Evolutionary conservation across 805 yeast species (phyloP).

Genomic region (Tetrapisispora fleetii): DNA sequence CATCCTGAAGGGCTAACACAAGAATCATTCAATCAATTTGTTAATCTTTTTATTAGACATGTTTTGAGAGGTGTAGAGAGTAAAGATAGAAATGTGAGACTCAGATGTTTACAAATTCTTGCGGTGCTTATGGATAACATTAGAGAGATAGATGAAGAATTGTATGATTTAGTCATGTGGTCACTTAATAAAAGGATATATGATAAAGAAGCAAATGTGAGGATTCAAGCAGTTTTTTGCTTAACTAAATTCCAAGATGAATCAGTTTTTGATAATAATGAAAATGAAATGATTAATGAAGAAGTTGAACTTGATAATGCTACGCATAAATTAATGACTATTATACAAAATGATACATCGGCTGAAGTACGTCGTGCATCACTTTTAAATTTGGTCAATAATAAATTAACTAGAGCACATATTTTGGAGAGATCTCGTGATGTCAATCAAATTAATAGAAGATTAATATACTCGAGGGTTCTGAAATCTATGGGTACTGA

Average conservation of each 20-base stretch:
- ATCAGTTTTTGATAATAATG: constrained; percentile 21
- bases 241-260: constrained; percentile 67
- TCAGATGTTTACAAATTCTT: constrained; percentile 64
- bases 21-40: constrained; percentile 41
- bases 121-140: constrained; percentile 62
- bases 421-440: constrained; percentile 80
- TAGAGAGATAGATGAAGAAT: constrained; percentile 64
- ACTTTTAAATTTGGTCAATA: constrained; percentile 55
- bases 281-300: constrained; percentile 27
- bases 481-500: constrained; percentile 60
- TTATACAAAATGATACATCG: constrained; percentile 67
- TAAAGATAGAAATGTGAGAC: constrained; percentile 66
- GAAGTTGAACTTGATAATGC: constrained; percentile 32
- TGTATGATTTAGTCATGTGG: constrained; percentile 53
- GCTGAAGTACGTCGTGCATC: constrained; percentile 88
- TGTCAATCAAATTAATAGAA: constrained; percentile 57
- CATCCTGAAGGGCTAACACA: constrained; percentile 5
- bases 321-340: constrained; percentile 36
- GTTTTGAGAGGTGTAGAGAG: constrained; percentile 72
- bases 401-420: constrained; percentile 41
- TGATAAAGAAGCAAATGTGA: constrained; percentile 67
- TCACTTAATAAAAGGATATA: constrained; percentile 53
- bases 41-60: constrained; percentile 53
- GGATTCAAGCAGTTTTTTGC: constrained; percentile 79
- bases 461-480: constrained; percentile 58